phyloP scores from a whole-genome alignment of 768 basidiomycete genomes.

The Phaeotremella skinneri region DNA sequence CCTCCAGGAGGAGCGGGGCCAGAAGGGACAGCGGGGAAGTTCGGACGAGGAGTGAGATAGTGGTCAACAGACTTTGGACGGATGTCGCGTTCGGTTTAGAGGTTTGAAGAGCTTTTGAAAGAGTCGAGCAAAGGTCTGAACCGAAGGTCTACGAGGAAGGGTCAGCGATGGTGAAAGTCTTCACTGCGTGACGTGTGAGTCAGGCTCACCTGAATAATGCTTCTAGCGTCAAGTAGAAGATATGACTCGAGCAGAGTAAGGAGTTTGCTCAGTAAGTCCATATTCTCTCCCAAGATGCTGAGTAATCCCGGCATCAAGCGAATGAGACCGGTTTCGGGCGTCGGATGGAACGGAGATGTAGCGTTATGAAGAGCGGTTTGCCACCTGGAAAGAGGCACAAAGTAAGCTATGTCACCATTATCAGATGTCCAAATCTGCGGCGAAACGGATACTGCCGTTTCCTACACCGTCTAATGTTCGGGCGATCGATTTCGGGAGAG shows the following conservation, averaged over 20 bases:
- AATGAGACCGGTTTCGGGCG: conserved; percentile 37
- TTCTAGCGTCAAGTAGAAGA: conserved; percentile 42
- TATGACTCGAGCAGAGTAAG: conserved; percentile 48
- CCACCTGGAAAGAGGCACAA: conserved; percentile 33
- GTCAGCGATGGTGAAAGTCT: conserved; percentile 4
- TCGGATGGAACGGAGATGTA: conserved; percentile 35
- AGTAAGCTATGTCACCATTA: conserved; percentile 8
- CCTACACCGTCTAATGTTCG: too few relatives aligned
- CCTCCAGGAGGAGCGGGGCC: conserved; percentile 36
- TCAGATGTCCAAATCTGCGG: background rate
- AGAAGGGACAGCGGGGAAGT: conserved; percentile 25
- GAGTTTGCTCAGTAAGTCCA: conserved; percentile 36
- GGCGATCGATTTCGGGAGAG: too few relatives aligned
- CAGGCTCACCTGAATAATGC: conserved; percentile 32
- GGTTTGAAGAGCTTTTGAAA: conserved; percentile 22
- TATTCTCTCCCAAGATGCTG: conserved; percentile 38
- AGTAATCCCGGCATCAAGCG: conserved; percentile 43
- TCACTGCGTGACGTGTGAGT: background rate
- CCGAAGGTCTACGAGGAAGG: conserved; percentile 31
- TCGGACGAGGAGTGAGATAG: conserved; percentile 39
- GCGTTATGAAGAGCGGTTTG: conserved; percentile 45
- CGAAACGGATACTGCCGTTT: too few relatives aligned
- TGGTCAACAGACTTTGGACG: conserved; percentile 28
- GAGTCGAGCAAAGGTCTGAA: conserved; percentile 23
- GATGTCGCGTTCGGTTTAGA: conserved; percentile 35